phyloP scores from a whole-genome alignment of 1,139 yeast genomes.

The Scheffersomyces cryptocercus region DNA sequence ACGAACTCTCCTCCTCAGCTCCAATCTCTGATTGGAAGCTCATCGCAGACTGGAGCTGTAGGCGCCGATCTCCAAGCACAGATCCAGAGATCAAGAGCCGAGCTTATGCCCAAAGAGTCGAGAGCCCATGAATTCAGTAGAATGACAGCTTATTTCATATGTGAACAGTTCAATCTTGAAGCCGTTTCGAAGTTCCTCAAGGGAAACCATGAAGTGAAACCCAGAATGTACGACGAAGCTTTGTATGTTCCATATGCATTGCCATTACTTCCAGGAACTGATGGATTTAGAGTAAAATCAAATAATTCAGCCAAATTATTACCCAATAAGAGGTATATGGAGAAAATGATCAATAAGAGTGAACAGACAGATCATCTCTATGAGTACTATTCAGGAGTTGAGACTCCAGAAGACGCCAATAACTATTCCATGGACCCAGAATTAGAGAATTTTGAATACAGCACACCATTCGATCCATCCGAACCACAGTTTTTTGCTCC shows the following conservation, averaged over 20 bases:
- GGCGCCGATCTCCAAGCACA: constrained; percentile 30
- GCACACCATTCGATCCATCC: constrained; percentile 46
- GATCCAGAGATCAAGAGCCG: constrained; percentile 63
- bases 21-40: constrained; percentile 6
- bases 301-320: constrained; percentile 66
- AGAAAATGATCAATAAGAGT: constrained; percentile 72
- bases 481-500: constrained; percentile 56
- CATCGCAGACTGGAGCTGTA: constrained; percentile 10
- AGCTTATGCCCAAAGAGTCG: constrained; percentile 64
- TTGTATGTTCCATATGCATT: constrained; percentile 85
- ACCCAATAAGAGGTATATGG: constrained; percentile 68
- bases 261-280: constrained; percentile 85
- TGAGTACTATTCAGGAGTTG: constrained; percentile 86
- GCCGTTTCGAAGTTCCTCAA: constrained; percentile 65
- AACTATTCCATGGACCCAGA: constrained; percentile 57
- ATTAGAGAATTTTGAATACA: constrained; percentile 35
- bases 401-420: constrained; percentile 63
- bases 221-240: constrained; percentile 87
- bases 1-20: constrained; percentile 12
- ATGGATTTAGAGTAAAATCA: constrained; percentile 80
- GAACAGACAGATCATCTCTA: constrained; percentile 90
- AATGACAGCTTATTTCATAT: constrained; percentile 86
- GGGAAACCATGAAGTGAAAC: constrained; percentile 76
- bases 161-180: constrained; percentile 74
- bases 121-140: constrained; percentile 73